Evolutionary conservation across 768 basidiomycete genomes (phyloP), one percentile per base, ranked within the genome.

Genomic region (Psilocybe azurescens): DNA sequence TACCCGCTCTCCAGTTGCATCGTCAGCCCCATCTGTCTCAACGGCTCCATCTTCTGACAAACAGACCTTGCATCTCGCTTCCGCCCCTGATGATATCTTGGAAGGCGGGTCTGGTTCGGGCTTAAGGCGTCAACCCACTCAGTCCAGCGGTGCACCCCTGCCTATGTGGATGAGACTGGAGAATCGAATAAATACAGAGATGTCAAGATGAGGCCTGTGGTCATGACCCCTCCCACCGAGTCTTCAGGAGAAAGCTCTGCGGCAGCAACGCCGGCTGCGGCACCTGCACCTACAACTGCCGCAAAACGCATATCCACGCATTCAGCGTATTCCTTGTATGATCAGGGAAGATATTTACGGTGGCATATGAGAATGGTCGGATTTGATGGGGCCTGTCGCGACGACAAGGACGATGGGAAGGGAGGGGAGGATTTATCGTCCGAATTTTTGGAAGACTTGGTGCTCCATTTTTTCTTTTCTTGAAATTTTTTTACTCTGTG

Each of bases 71-170:
- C 58, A 52, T 55, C 33, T 60, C 30, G 54, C 60, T 30, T 55
- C 60, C 7, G 29, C 60, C 13, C 29, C 39, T 16, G 39, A 33
- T 3, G 33, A 54, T 16, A 41, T 33, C 13, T 16, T 50, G 16
- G 20, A 30, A 18, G 16, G 38, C 39, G 38, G 9, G 10, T 14
- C 44, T 20, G 28, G 28, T 24, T 64, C 62, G 3, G 50, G 58
- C 13, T 44, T 67, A 56, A 54, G 46, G 20, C 64, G 67, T 11
- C 65, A 66, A 56, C 60, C 52, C 0, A 67, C 65, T 51, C 61
- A 65, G 58, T 56, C 65, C 18, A 56, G 66, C 33, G 62, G 52
- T 18, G 66, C 71, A 7, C 73, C 73, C 73, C 73, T 44, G 73
- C 73, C 18, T 72, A 74, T 53, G 53, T 53, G 24, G 68, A 67